Percentiles rank a stretch among this genome's conserved stretches.
phyloP scores from a whole-genome alignment of 768 basidiomycete species.

The Chalciporus piperatus region DNA sequence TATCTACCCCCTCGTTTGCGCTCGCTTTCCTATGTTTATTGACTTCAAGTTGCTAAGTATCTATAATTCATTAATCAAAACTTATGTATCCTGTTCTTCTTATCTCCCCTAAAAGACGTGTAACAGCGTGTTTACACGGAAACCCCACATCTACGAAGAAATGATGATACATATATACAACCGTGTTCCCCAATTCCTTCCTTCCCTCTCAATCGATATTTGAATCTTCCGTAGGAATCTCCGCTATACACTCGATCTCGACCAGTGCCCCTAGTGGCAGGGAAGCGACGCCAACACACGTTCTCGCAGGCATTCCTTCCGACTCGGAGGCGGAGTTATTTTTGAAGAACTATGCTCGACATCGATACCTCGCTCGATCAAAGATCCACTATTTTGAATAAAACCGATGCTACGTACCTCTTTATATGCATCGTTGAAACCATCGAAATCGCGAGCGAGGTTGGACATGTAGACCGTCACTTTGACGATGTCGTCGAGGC shows the following conservation, averaged over 20 bases:
- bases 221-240: constrained; percentile 12
- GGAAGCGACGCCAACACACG: constrained; percentile 53
- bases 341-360: constrained; percentile 43
- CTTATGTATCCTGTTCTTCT: too few species aligned
- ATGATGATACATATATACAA: too few species aligned
- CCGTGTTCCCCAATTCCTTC: too few species aligned
- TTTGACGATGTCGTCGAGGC: constrained; percentile 38
- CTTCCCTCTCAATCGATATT: too few species aligned
- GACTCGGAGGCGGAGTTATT: background rate
- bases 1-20: too few species aligned
- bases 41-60: too few species aligned
- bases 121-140: too few species aligned
- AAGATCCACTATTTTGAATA: background rate
- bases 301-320: constrained; percentile 50
- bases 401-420: constrained; percentile 21
- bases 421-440: constrained; percentile 39
- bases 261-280: constrained; percentile 54
- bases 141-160: too few species aligned
- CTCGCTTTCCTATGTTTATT: too few species aligned
- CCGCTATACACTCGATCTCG: constrained; percentile 63
- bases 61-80: too few species aligned
- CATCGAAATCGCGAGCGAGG: constrained; percentile 35
- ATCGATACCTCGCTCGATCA: background rate
- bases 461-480: constrained; percentile 39
- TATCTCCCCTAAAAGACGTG: too few species aligned